A percentile compares a stretch with the other conserved stretches of the same genome.
These are phyloP conservation scores for Pascua guehoae DNA, from an alignment of 1,284 basidiomycete species.

Conservation along the genomic window DNA sequence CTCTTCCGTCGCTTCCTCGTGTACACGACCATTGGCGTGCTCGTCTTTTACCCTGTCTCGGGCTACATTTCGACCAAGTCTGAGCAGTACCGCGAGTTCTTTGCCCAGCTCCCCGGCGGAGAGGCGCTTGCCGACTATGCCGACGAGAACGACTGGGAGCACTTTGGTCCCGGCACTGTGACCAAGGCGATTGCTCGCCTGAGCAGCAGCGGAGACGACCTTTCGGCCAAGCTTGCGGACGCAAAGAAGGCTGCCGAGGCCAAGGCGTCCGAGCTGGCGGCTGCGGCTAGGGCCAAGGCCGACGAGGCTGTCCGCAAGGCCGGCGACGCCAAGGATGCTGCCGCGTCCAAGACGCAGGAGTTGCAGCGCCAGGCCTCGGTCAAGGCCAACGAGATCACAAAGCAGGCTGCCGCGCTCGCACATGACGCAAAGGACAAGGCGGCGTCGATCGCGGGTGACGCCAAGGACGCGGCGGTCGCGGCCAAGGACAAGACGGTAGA, in stretches of 20 bases:
- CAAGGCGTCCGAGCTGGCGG: slow-evolving; percentile 36
- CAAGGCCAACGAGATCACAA: slow-evolving; percentile 8
- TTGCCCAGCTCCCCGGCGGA: slow-evolving; percentile 57
- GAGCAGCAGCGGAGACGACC: slow-evolving; percentile 50
- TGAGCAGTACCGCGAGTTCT: slow-evolving; percentile 54
- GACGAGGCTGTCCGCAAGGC: slow-evolving; percentile 24
- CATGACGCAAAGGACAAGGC: slow-evolving; percentile 32
- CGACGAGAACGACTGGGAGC: slow-evolving; percentile 71
- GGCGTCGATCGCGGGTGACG: slow-evolving; percentile 15
- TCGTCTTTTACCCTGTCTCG: slow-evolving; percentile 52
- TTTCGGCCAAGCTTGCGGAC: slow-evolving; percentile 24
- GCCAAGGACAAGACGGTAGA: slow-evolving; percentile 20
- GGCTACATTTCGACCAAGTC: slow-evolving; percentile 49
- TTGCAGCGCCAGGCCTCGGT: background rate
- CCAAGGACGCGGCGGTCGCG: slow-evolving; percentile 21
- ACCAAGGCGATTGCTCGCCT: slow-evolving; percentile 55
- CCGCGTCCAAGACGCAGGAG: slow-evolving; percentile 29
- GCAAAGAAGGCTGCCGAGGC: slow-evolving; percentile 48
- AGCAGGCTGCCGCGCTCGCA: slow-evolving; percentile 4
- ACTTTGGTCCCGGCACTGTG: slow-evolving; percentile 55
- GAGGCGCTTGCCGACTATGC: slow-evolving; percentile 73
- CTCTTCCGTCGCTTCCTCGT: slow-evolving; percentile 47
- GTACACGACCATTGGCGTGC: slow-evolving; percentile 46
- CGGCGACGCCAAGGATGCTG: slow-evolving; percentile 24
- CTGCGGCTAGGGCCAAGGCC: slow-evolving; percentile 31